Evolutionary conservation across 805 yeast genomes (phyloP).

Genomic region (Sungouiella thailandica): DNA sequence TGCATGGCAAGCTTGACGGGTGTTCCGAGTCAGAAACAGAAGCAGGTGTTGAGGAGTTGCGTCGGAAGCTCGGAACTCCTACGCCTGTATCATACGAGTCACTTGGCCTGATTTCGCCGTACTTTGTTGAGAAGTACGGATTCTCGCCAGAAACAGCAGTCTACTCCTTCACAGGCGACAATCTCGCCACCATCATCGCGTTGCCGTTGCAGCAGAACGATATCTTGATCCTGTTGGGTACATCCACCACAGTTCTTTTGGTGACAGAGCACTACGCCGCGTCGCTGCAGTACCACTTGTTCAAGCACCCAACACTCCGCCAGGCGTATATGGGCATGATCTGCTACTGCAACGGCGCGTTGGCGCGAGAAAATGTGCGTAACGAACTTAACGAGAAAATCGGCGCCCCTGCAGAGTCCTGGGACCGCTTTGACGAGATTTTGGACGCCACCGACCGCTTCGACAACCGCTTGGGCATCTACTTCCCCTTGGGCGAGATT

Average conservation of each 20-base stretch:
- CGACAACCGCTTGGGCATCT: slow-evolving; percentile 60
- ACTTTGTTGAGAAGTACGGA: slow-evolving; percentile 63
- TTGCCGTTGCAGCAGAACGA: slow-evolving; percentile 75
- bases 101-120: slow-evolving; percentile 50
- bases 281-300: slow-evolving; percentile 77
- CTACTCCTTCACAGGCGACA: slow-evolving; percentile 85
- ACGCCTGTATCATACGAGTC: slow-evolving; percentile 46
- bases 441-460: slow-evolving; percentile 35
- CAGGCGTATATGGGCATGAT: slow-evolving; percentile 89
- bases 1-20: slow-evolving; percentile 39
- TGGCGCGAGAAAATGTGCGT: slow-evolving; percentile 76
- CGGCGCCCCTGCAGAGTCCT: slow-evolving; percentile 32
- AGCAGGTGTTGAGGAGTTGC: slow-evolving; percentile 37
- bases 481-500: slow-evolving; percentile 87
- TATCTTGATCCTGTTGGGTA: slow-evolving; percentile 77
- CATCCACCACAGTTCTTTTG: slow-evolving; percentile 83
- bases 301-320: slow-evolving; percentile 78
- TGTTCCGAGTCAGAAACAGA: slow-evolving; percentile 15
- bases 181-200: slow-evolving; percentile 81
- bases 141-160: slow-evolving; percentile 53
- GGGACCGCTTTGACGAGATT: slow-evolving; percentile 59
- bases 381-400: slow-evolving; percentile 52
- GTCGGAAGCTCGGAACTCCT: slow-evolving; percentile 49
- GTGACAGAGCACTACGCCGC: slow-evolving; percentile 77
- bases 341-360: slow-evolving; percentile 86